Evolutionary conservation across 108 stramenopile genomes (phyloP).

Genomic region (Epithemia pelagica): DNA sequence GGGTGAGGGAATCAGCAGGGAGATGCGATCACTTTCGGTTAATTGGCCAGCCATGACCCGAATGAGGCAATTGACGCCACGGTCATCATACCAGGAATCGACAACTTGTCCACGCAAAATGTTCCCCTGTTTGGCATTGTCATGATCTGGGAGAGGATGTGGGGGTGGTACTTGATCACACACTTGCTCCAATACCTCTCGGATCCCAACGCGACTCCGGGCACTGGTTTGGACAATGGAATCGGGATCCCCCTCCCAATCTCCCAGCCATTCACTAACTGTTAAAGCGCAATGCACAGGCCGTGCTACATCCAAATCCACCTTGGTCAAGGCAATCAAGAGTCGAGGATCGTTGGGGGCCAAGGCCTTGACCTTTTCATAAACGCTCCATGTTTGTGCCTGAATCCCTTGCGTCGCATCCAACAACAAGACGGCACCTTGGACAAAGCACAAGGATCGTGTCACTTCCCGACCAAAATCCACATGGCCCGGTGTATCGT

Average conservation of each 20-base stretch:
- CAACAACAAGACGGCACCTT: slow-evolving; percentile 91
- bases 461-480: slow-evolving; percentile 94
- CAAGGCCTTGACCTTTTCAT: slow-evolving; percentile 84
- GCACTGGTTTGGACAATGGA: slow-evolving; percentile 85
- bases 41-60: slow-evolving; percentile 45
- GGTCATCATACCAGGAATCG: slow-evolving; percentile 92
- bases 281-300: slow-evolving; percentile 81
- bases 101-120: slow-evolving; percentile 87
- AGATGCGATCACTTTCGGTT: slow-evolving; percentile 53
- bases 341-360: slow-evolving; percentile 38
- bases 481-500: slow-evolving; percentile 96
- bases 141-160: slow-evolving; percentile 41
- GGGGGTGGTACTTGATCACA: slow-evolving; percentile 72
- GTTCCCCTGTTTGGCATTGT: slow-evolving; percentile 4
- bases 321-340: slow-evolving; percentile 89
- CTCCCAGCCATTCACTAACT: slow-evolving; percentile 66
- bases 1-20: slow-evolving; percentile 13
- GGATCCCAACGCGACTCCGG: slow-evolving; percentile 66
- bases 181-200: slow-evolving; percentile 58
- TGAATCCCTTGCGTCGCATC: slow-evolving; percentile 95
- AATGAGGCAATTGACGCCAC: slow-evolving; percentile 63
- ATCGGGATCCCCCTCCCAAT: slow-evolving; percentile 87
- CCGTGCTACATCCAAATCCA: slow-evolving; percentile 88
- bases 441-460: slow-evolving; percentile 87
- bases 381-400: slow-evolving; percentile 95